Conservation (phyloP, 495 filamentous ascomycete species). For the Penicillium fimorum region DNA sequence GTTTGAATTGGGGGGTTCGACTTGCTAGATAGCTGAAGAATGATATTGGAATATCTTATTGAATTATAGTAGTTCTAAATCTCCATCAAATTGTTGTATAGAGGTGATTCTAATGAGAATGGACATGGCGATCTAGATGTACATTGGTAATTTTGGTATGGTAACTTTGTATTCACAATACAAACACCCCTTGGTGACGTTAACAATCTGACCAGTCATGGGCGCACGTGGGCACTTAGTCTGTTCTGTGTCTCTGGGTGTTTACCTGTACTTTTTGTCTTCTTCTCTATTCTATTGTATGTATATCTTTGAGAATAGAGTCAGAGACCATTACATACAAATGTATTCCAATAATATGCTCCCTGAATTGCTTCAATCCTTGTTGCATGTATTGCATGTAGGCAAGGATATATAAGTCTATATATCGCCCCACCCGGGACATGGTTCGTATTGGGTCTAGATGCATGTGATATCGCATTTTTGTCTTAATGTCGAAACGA, state of each 20-base stretch:
- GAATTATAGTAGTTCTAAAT: too few relatives aligned
- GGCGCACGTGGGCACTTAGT: constrained; percentile 10
- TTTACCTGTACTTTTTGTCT: background rate
- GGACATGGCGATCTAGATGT: background rate
- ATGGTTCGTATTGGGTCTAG: background rate
- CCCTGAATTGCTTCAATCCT: background rate
- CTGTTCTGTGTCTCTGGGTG: background rate
- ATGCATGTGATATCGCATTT: background rate
- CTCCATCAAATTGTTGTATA: background rate
- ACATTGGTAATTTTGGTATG: background rate
- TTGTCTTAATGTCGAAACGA: background rate
- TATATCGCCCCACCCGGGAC: background rate
- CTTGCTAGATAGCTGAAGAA: background rate
- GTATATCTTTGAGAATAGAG: background rate
- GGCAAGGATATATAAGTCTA: background rate
- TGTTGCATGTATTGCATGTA: background rate
- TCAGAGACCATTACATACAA: background rate
- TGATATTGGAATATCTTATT: background rate
- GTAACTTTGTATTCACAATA: background rate
- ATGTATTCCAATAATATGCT: background rate
- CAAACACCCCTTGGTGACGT: background rate
- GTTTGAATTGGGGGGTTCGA: background rate
- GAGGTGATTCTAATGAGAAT: background rate
- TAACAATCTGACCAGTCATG: constrained; percentile 7
- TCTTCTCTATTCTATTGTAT: background rate